Evolutionary conservation across 163 green algal genomes (phyloP).

Genomic region (Scenedesmus sp.): DNA sequence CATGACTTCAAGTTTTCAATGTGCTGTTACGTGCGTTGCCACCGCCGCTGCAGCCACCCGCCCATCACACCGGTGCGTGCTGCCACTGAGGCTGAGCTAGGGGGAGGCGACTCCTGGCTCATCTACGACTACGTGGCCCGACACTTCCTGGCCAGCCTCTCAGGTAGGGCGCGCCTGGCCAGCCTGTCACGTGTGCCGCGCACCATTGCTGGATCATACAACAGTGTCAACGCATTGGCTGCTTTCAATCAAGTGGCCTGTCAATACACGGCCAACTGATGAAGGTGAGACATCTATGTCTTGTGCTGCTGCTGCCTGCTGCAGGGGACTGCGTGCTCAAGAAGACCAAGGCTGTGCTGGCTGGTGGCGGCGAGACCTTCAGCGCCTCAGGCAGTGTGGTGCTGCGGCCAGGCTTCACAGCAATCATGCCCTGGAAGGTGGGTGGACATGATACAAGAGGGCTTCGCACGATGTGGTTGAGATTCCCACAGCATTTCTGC

Average conservation of each 20-base stretch:
- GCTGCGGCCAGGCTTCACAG: constrained; percentile 79
- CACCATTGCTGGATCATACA: not conserved
- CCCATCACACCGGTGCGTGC: constrained; percentile 84
- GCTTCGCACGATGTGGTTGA: too few species aligned
- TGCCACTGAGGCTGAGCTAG: constrained; percentile 74
- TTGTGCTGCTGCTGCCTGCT: not conserved
- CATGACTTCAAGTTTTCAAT: too few species aligned
- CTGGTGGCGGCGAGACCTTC: constrained; percentile 82
- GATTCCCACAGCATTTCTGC: too few species aligned
- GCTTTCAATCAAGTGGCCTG: too few species aligned
- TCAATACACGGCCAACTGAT: not conserved
- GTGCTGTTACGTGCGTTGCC: constrained; percentile 62
- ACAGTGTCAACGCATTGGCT: too few species aligned
- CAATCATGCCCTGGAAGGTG: constrained; percentile 87
- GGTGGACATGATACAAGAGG: not conserved
- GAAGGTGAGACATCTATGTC: not conserved
- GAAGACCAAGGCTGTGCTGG: constrained; percentile 71
- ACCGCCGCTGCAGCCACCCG: constrained; percentile 79
- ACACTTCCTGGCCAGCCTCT: constrained; percentile 84
- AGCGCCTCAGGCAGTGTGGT: constrained; percentile 64
- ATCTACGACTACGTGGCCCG: constrained; percentile 85
- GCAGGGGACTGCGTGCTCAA: constrained; percentile 65
- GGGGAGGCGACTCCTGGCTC: constrained; percentile 80
- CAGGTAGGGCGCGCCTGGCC: not conserved
- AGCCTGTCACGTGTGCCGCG: not conserved